Percentiles rank a stretch among this genome's conserved stretches.
Evolutionary conservation across 1,139 yeast genomes (phyloP).

Genomic region (Hansenula lynferdii): DNA sequence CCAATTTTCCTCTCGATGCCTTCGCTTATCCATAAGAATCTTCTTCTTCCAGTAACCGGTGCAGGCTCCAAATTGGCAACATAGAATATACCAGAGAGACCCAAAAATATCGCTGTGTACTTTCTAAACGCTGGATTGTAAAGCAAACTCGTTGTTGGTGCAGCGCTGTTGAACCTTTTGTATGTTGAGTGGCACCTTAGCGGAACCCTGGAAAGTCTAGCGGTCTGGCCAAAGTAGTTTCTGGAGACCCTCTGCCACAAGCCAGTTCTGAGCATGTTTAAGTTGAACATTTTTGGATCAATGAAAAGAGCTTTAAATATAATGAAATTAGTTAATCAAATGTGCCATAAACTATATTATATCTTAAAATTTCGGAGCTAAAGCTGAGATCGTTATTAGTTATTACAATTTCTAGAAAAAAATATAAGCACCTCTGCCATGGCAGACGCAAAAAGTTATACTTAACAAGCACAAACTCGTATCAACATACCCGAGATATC

Average conservation of each 20-base stretch:
- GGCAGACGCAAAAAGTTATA: no score
- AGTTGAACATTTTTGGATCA: neutral
- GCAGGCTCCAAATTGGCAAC: constrained; percentile 70
- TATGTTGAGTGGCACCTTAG: constrained; percentile 10
- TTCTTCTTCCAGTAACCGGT: constrained; percentile 70
- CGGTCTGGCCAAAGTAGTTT: neutral
- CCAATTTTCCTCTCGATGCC: constrained; percentile 69
- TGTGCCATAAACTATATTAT: neutral
- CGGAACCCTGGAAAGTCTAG: neutral
- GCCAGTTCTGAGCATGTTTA: no score
- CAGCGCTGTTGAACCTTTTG: constrained; percentile 22
- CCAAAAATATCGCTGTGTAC: constrained; percentile 23
- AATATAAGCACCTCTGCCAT: no score
- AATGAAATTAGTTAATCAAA: no score
- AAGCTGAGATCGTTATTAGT: neutral
- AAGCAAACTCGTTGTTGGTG: constrained; percentile 8
- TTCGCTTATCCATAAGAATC: constrained; percentile 72
- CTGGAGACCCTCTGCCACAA: neutral
- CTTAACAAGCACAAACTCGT: no score
- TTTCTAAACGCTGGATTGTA: constrained; percentile 22
- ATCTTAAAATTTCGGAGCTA: neutral
- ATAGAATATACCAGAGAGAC: constrained; percentile 44
- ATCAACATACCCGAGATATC: no score
- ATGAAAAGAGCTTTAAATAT: no score
- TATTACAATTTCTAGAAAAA: no score